Base-by-base conservation (phyloP, 2,329 filamentous ascomycete genomes). In the Pseudogymnoascus sp. region DNA sequence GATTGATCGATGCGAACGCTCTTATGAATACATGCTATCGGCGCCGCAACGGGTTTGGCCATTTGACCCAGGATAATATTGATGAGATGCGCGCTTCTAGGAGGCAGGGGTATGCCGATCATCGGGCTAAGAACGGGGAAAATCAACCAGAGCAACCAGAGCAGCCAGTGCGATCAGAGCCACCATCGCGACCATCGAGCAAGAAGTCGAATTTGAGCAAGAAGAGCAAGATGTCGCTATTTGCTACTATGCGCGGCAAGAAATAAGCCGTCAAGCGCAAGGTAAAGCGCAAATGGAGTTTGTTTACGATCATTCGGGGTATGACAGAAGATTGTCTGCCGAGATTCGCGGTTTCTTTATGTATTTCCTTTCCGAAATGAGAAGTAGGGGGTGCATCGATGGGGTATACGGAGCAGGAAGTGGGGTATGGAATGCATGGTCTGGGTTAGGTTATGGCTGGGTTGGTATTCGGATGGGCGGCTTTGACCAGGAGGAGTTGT, bases 11-110 rank as follows among this genome's bases (percentile, higher is more conserved):
- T 73, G 88, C 89, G 62, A 96, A 95, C 69, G 78, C 78, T 2
- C 78, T 97, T 12, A 84, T 96, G 78, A 91, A 96, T 66, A 83
- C 90, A 7, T 95, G 90, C 92, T 73, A 94, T 73, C 86, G 87
- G 67, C 85, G 90, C 42, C 84, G 88, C 58, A 90, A 92, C 70
- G 90, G 90, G 4, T 92, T 93, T 68, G 88, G 87, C 5, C 88
- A 92, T 69, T 79, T 97, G 16, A 92, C 86, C 69, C 91, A 96
- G 73, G 87, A 88, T 14, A 84, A 85, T 4, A 90, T 97, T 64
- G 92, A 97, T 67, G 83, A 87, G 67, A 83, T 89, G 65, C 80
- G 93, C 58, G 80, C 84, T 55, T 86, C 92, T 70, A 82, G 90
- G 59, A 82, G 87, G 58, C 79, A 81, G 35, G 71, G 67, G 1